Percentiles rank a stretch among this genome's conserved stretches.
phyloP scores from a whole-genome alignment of 2,329 filamentous ascomycete genomes.

The Colletotrichum sublineola region DNA sequence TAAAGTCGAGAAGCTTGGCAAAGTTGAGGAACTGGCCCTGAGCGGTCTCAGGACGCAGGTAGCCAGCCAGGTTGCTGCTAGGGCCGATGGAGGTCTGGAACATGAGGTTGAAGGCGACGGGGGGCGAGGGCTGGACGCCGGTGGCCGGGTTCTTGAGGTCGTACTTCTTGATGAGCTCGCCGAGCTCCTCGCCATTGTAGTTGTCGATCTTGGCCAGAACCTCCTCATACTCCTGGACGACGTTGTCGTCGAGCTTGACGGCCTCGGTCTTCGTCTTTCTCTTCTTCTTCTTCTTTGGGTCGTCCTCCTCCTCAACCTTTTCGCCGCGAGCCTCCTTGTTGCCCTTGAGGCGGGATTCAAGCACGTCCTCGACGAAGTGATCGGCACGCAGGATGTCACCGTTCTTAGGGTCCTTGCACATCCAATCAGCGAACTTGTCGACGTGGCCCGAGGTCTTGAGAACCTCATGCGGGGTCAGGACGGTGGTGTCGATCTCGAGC shows the following conservation, averaged over 20 bases:
- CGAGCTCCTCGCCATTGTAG: constrained; percentile 88
- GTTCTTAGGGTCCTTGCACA: constrained; percentile 98
- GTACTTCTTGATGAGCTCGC: constrained; percentile 89
- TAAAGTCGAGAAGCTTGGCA: constrained; percentile 95
- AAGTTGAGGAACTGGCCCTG: constrained; percentile 99
- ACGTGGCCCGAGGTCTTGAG: constrained; percentile 97
- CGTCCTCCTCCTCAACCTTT: constrained; percentile 78
- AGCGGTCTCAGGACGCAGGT: constrained; percentile 92
- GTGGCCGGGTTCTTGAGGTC: constrained; percentile 90
- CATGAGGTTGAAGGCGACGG: constrained; percentile 98
- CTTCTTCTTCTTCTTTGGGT: constrained; percentile 90
- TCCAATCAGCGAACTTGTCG: constrained; percentile 98
- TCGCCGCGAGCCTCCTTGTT: constrained; percentile 93
- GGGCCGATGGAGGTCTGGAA: constrained; percentile 96
- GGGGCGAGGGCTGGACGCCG: constrained; percentile 80
- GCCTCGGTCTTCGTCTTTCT: constrained; percentile 80
- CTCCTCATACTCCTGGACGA: constrained; percentile 92
- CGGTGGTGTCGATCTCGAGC: constrained; percentile 94
- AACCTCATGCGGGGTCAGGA: constrained; percentile 92
- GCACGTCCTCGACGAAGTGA: constrained; percentile 94
- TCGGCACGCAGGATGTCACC: constrained; percentile 97
- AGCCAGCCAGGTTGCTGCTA: constrained; percentile 87
- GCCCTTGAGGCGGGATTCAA: constrained; percentile 88
- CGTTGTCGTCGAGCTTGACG: constrained; percentile 87
- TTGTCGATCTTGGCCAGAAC: constrained; percentile 95